Evolutionary conservation across 2,329 filamentous ascomycete species (phyloP).

Genomic region (Meredithiella fracta): DNA sequence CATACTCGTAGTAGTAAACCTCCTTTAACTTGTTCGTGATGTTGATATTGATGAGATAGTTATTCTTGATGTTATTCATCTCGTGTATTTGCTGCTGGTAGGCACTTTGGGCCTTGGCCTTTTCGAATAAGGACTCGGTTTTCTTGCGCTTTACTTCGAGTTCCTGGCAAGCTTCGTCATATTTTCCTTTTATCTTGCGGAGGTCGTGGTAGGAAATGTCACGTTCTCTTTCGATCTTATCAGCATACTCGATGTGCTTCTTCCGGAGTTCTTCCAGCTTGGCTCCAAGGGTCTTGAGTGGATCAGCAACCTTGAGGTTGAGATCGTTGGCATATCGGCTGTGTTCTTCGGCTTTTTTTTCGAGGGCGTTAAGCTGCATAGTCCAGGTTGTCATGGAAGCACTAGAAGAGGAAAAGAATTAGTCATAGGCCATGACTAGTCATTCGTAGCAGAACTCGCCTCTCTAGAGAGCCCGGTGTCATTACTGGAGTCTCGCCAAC

Average conservation of each 20-base stretch:
- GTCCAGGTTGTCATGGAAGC: slow-evolving; percentile 96
- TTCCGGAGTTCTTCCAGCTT: slow-evolving; percentile 89
- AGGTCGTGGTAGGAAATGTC: slow-evolving; percentile 71
- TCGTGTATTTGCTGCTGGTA: slow-evolving; percentile 87
- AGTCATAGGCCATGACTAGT: not conserved
- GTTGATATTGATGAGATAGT: slow-evolving; percentile 91
- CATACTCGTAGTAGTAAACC: slow-evolving; percentile 90
- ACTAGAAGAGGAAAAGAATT: slow-evolving; percentile 27
- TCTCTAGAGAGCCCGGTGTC: slow-evolving; percentile 90
- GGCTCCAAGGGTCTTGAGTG: slow-evolving; percentile 54
- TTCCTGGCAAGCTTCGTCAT: slow-evolving; percentile 83
- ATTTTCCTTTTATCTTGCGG: slow-evolving; percentile 81
- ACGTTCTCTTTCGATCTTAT: slow-evolving; percentile 76
- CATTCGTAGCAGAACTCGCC: slow-evolving; percentile 27
- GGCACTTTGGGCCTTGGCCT: slow-evolving; percentile 73
- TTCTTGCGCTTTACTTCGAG: slow-evolving; percentile 92
- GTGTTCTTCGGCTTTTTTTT: slow-evolving; percentile 75
- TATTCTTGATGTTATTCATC: slow-evolving; percentile 97
- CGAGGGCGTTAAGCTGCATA: slow-evolving; percentile 78
- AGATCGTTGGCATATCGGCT: slow-evolving; percentile 70
- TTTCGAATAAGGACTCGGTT: slow-evolving; percentile 85
- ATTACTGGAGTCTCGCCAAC: slow-evolving; percentile 86
- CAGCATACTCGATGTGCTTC: slow-evolving; percentile 73
- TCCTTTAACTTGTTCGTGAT: slow-evolving; percentile 97
- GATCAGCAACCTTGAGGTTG: slow-evolving; percentile 66